These are phyloP conservation scores for Eucalyptus pumila DNA, from an alignment of 345 rosid species.

Conservation along the genomic window DNA sequence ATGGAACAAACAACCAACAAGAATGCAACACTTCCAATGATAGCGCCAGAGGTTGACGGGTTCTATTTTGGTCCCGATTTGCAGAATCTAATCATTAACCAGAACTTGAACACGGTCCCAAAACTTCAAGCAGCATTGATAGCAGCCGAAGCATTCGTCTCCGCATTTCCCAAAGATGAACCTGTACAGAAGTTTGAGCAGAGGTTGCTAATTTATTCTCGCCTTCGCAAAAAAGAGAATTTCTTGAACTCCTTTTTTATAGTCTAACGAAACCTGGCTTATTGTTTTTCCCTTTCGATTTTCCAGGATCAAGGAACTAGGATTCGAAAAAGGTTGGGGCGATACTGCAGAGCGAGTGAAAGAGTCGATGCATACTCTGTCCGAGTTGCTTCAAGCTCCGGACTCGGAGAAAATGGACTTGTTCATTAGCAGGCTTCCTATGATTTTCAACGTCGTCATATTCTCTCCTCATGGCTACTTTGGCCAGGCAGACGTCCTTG, in stretches of 20 bases:
- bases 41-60: not conserved
- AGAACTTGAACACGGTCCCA: slow-evolving; percentile 32
- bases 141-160: slow-evolving; percentile 29
- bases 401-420: slow-evolving; percentile 40
- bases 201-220: slow-evolving; percentile 19
- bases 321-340: slow-evolving; percentile 65
- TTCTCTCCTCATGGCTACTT: slow-evolving; percentile 92
- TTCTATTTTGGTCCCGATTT: not conserved
- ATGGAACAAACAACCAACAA: not conserved
- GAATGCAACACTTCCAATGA: not conserved
- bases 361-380: slow-evolving; percentile 39
- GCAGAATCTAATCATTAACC: slow-evolving; percentile 73
- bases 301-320: slow-evolving; percentile 33
- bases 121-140: slow-evolving; percentile 60
- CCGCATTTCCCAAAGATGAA: slow-evolving; percentile 37
- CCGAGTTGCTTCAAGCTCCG: slow-evolving; percentile 40
- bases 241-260: not conserved
- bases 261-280: not conserved
- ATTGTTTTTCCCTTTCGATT: not conserved
- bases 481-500: slow-evolving; percentile 86
- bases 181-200: slow-evolving; percentile 51
- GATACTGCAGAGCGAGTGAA: slow-evolving; percentile 29
- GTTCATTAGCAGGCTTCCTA: slow-evolving; percentile 64
- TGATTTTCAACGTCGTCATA: slow-evolving; percentile 68
- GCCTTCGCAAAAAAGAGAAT: not conserved